Base-by-base conservation (phyloP, 2,329 filamentous ascomycete species). In the Epichloe coenophiala region DNA sequence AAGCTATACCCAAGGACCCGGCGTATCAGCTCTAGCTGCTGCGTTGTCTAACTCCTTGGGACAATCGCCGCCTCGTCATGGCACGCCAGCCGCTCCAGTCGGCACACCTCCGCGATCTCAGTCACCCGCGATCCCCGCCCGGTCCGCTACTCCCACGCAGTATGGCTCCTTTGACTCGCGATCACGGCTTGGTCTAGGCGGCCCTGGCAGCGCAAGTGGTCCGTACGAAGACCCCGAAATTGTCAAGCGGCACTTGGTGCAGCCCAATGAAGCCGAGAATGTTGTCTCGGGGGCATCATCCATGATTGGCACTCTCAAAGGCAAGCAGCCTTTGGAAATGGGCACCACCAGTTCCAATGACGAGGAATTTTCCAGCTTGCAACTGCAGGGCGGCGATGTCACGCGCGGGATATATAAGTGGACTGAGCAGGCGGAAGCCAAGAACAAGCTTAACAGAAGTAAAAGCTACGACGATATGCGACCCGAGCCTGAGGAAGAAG, bases 321-420 rank as follows among this genome's bases (percentile, higher is more conserved):
- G 77, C 23, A 81, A 81, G 61, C 75, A 77, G 55, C 63, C 69
- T 2, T 72, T 65, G 23, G 68, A 71, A 21, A 57, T 59, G 41
- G 64, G 63, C 7, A 55, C 63, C 38, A 56, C 60, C 0, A 68
- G 68, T n/a, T 61, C 60, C 58, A 76, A 80, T 54, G 80, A 84
- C 5, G 86, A 93, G 53, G 88, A 95, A 61, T 98, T 98, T 65
- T 96, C 90, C 33, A 97, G 93, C 68, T 68, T 98, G 64, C 83
- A 84, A 63, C 72, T 98, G 45, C 94, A 97, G 64, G 93, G 93
- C 53, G 93, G 93, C 56, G 93, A 98, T 64, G 85, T 96, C 51
- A 96, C 91, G 23, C 77, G 93, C 54, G 88, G 91, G 50, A 95
- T 98, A 59, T 98, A 98, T 72, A 84, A 88, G 59, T 98, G 94